These are phyloP conservation scores for Yamadazyma trypodendri DNA, from an alignment of 1,139 yeast species.

Conservation along the genomic window DNA sequence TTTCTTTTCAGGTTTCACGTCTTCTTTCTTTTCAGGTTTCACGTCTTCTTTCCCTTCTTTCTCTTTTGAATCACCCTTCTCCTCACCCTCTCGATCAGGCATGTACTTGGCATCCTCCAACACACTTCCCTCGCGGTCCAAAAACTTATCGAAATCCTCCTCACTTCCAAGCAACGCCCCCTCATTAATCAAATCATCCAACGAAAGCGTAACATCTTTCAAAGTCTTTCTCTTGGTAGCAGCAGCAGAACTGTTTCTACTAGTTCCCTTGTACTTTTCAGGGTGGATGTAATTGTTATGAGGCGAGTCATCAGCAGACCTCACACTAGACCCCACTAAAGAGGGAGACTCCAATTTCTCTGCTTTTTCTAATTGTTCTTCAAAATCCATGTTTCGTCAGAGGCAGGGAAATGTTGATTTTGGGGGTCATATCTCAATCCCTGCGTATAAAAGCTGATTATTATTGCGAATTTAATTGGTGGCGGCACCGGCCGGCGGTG, in stretches of 20 bases:
- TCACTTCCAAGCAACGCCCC: constrained; percentile 63
- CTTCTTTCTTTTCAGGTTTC: constrained; percentile 13
- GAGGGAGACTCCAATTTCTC: constrained; percentile 54
- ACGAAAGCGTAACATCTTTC: constrained; percentile 39
- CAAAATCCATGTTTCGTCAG: constrained; percentile 48
- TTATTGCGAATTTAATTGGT: not conserved
- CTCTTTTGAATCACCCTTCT: not conserved
- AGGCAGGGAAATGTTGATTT: not conserved
- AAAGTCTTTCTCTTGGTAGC: constrained; percentile 10
- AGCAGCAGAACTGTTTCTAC: constrained; percentile 13
- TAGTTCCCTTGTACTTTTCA: constrained; percentile 29
- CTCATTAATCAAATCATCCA: constrained; percentile 57
- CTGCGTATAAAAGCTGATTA: not conserved
- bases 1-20: not conserved
- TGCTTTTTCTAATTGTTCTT: constrained; percentile 53
- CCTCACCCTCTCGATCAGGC: not conserved
- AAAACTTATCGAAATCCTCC: constrained; percentile 49
- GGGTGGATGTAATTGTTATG: constrained; percentile 51
- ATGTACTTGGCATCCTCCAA: constrained; percentile 43
- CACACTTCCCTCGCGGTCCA: constrained; percentile 54
- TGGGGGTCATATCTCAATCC: constrained; percentile 1
- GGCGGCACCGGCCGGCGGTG: not conserved
- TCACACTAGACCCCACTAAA: constrained; percentile 52
- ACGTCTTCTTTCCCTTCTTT: constrained; percentile 7
- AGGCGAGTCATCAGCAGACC: constrained; percentile 51